phyloP scores from a whole-genome alignment of 805 yeast species.

The Suhomyces sp. region DNA sequence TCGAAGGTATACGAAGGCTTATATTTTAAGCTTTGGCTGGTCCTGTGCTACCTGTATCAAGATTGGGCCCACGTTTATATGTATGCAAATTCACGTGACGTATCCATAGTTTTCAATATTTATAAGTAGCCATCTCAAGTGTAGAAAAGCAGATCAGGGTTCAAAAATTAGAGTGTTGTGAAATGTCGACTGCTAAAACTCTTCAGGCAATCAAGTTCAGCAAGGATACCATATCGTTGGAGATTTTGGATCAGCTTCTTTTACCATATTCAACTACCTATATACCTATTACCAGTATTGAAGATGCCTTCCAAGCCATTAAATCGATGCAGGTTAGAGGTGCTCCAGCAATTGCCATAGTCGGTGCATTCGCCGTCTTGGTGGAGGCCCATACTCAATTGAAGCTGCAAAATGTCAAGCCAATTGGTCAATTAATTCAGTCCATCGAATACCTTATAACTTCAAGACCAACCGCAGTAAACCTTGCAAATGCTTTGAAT shows the following conservation, averaged over 20 bases:
- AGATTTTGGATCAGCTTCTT: slow-evolving; percentile 74
- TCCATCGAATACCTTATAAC: slow-evolving; percentile 64
- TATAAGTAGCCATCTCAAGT: not conserved
- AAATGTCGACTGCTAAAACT: slow-evolving; percentile 12
- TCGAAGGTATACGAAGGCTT: slow-evolving; percentile 73
- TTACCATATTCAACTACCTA: slow-evolving; percentile 80
- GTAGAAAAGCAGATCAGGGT: not conserved
- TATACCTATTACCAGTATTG: slow-evolving; percentile 56
- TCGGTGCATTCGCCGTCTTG: slow-evolving; percentile 79
- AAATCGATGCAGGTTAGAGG: slow-evolving; percentile 93
- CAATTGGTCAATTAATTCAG: slow-evolving; percentile 33
- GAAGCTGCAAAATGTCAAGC: slow-evolving; percentile 13
- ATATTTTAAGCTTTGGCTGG: slow-evolving; percentile 42
- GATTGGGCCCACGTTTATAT: not conserved
- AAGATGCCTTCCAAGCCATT: slow-evolving; percentile 81
- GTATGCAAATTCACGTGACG: slow-evolving; percentile 1
- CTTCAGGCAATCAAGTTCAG: slow-evolving; percentile 68
- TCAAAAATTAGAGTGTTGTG: not conserved
- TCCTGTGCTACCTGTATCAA: not conserved
- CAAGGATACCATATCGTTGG: slow-evolving; percentile 42
- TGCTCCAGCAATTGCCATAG: slow-evolving; percentile 97
- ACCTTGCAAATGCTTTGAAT: slow-evolving; percentile 70
- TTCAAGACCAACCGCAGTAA: slow-evolving; percentile 95
- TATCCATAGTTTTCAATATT: not conserved
- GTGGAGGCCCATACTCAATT: slow-evolving; percentile 54